Evolutionary conservation across 148 eudicot species (phyloP), one percentile per base, ranked within the genome.

Genomic region (Rhododendron griersonianum): DNA sequence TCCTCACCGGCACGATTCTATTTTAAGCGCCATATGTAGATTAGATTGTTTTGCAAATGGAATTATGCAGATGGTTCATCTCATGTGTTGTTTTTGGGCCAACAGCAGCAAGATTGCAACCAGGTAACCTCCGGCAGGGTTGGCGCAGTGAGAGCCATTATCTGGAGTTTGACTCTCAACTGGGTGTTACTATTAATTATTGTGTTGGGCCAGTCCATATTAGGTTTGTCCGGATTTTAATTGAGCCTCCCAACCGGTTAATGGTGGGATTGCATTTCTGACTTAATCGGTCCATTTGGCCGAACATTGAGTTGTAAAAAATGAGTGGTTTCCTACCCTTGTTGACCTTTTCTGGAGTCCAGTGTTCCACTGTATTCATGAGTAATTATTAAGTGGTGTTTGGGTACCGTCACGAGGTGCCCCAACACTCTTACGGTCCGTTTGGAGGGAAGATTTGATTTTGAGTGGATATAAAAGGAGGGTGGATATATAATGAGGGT

Each of bases 341-440:
- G 6, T 21, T 61, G 9, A 61, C 69, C 69, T 63, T 63, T 63
- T 7, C 11, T 63, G 71, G 71, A 65, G 30, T 65, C 69, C 28
- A 61, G 1, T 21, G 67, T 61, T 1, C 67, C 67, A 18, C 67
- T 61, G 67, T 2, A 59, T 19, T 19, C 9, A 41, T 41, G 45
- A 41, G 45, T 39, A 39, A 39, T 6, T 41, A 41, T 41, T 41
- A 41, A 41, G 45, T 41, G 45, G 45, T 6, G 45, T 5, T 6
- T 0, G 8, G 1, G 1, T 41, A 41, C 1, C 45, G 1, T 41
- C 45, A 6, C 7, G 7, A 0, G 45, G 7, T 41, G 8, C 0
- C 8, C 45, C 7, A 41, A 41, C 1, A 5, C 45, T 0, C 7
- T 41, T 6, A 5, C 7, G 44, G 44, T 0, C 6, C 44, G 7